Evolutionary conservation across 139 green algal species (phyloP).

Genomic region (Tetraselmis chui): DNA sequence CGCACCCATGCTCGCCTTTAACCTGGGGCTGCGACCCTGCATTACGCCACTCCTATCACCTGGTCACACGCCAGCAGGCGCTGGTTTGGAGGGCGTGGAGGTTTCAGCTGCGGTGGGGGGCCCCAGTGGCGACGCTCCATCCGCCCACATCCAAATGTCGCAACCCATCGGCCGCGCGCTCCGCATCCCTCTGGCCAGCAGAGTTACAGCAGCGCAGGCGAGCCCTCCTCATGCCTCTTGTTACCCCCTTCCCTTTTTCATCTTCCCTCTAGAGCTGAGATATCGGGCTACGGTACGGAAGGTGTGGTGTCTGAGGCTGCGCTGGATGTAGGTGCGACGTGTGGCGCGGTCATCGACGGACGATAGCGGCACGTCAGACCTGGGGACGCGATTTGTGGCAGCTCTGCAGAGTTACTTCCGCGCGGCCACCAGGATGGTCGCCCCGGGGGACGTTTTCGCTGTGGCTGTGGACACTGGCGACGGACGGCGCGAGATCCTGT

Average conservation of each 20-base stretch:
- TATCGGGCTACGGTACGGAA: constrained; percentile 14
- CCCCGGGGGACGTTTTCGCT: constrained; percentile 29
- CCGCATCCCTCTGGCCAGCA: background rate
- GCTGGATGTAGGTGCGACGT: background rate
- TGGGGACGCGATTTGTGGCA: constrained; percentile 4
- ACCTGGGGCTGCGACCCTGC: constrained; percentile 31
- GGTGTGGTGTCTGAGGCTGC: constrained; percentile 1
- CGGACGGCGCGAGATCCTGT: constrained; percentile 4
- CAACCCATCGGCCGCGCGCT: background rate
- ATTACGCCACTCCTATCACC: constrained; percentile 24
- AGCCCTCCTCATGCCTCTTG: constrained; percentile 2
- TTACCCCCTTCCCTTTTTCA: constrained; percentile 4
- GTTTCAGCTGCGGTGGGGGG: constrained; percentile 5
- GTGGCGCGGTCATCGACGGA: background rate
- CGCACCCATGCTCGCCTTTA: constrained; percentile 31
- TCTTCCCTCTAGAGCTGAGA: constrained; percentile 13
- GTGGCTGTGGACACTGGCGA: constrained; percentile 4
- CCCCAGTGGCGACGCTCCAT: constrained; percentile 3
- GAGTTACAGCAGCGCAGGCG: constrained; percentile 7
- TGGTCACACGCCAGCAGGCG: background rate
- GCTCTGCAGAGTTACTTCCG: constrained; percentile 27
- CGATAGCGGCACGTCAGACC: background rate
- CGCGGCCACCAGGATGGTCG: constrained; percentile 12
- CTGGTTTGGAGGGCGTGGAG: constrained; percentile 15
- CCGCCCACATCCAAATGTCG: background rate